phyloP scores from a whole-genome alignment of 2,329 filamentous ascomycete species.

The Colletotrichum sp. region DNA sequence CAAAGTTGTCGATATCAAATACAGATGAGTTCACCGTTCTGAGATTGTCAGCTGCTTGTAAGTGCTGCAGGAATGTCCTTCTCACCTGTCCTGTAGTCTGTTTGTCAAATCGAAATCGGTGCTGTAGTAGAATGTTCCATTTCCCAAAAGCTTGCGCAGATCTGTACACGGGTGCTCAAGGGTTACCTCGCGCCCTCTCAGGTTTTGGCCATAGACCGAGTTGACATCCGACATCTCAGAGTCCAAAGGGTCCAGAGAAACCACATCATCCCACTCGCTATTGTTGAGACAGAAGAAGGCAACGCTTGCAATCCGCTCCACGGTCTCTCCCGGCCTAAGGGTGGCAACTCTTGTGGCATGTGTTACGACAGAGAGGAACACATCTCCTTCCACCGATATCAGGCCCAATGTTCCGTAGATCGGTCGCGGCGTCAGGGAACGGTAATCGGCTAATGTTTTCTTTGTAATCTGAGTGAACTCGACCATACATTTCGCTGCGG shows the following conservation, averaged over 20 bases:
- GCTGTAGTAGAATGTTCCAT: conserved; percentile 97
- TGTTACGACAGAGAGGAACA: conserved; percentile 91
- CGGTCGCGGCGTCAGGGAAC: conserved; percentile 73
- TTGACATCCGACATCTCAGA: conserved; percentile 51
- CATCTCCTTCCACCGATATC: conserved; percentile 81
- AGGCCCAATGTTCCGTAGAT: conserved; percentile 88
- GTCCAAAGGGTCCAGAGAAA: conserved; percentile 59
- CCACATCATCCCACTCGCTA: conserved; percentile 82
- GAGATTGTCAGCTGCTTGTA: conserved; percentile 22
- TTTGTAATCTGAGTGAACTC: conserved; percentile 75
- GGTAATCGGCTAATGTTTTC: conserved; percentile 76
- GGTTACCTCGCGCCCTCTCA: conserved; percentile 71
- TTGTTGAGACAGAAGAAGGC: conserved; percentile 94
- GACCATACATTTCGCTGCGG: conserved; percentile 78
- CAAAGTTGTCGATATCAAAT: conserved; percentile 91
- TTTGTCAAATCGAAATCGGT: conserved; percentile 98
- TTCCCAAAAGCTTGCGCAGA: conserved; percentile 88
- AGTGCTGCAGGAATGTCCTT: not conserved
- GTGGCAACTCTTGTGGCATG: conserved; percentile 79
- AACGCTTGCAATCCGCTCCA: conserved; percentile 85
- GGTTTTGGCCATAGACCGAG: conserved; percentile 53
- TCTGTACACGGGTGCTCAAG: conserved; percentile 90
- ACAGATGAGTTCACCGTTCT: conserved; percentile 77
- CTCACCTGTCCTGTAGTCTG: conserved; percentile 83
- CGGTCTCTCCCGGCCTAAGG: conserved; percentile 84